phyloP scores from a whole-genome alignment of 2,329 filamentous ascomycete species.

The Arthroderma sp. region DNA sequence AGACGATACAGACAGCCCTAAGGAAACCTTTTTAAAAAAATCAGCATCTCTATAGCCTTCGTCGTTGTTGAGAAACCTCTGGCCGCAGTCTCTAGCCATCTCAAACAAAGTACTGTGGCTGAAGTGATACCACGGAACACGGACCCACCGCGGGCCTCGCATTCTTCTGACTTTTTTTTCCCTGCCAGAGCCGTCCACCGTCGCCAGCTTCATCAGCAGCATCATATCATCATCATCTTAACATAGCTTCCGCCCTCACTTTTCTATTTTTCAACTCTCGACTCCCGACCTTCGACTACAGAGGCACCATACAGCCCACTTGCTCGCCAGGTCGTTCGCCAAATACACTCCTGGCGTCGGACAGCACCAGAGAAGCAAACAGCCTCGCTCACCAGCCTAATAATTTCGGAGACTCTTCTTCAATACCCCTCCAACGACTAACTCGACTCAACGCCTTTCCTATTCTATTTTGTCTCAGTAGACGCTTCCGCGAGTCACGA shows the following conservation, averaged over 20 bases:
- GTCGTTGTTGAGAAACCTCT: background rate
- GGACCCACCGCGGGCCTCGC: constrained; percentile 5
- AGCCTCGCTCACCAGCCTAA: background rate
- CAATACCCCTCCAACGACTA: background rate
- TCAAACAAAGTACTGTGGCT: background rate
- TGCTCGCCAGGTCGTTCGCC: background rate
- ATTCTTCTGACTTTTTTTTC: constrained; percentile 3
- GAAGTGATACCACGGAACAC: background rate
- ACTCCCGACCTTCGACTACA: background rate
- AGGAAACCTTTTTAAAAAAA: background rate
- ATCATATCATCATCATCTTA: background rate
- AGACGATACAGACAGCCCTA: background rate
- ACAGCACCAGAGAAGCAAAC: background rate
- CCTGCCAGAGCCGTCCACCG: background rate
- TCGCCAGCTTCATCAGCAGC: background rate
- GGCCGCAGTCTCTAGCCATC: background rate
- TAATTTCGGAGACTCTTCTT: background rate
- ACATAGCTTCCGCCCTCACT: constrained; percentile 3
- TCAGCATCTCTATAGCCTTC: background rate
- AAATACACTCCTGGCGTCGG: background rate
- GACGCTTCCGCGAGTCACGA: constrained; percentile 24
- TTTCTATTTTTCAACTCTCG: constrained; percentile 5
- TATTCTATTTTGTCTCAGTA: constrained; percentile 14
- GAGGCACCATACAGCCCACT: background rate
- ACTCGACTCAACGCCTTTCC: constrained; percentile 9